A percentile compares a stretch with the other conserved stretches of the same genome.
These are phyloP conservation scores for Eucommia ulmoides DNA, from an alignment of 257 asterid genomes.

Conservation along the genomic window DNA sequence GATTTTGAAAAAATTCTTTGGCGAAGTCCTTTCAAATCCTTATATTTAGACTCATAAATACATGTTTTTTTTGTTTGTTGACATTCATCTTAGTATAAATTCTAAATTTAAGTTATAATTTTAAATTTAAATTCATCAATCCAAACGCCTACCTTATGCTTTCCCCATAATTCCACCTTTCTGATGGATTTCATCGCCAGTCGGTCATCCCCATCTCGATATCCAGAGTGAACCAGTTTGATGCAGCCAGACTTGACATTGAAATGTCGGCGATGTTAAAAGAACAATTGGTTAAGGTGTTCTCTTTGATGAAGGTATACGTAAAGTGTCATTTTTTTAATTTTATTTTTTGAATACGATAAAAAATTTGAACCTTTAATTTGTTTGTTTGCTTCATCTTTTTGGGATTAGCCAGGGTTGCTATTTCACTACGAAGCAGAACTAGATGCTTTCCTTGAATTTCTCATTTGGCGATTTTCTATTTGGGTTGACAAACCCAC, in stretches of 20 bases:
- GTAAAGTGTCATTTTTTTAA: background rate
- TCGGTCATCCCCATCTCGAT: conserved; percentile 58
- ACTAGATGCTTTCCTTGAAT: conserved; percentile 89
- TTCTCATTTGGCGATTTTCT: conserved; percentile 92
- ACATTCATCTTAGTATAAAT: too few species aligned
- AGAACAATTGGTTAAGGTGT: conserved; percentile 83
- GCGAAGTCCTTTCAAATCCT: too few species aligned
- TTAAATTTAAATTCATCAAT: too few species aligned
- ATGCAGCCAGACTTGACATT: conserved; percentile 81
- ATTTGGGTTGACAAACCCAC: conserved; percentile 99
- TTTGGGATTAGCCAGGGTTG: conserved; percentile 97
- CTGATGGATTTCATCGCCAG: conserved; percentile 28
- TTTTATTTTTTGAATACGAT: too few species aligned
- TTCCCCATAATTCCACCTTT: too few species aligned
- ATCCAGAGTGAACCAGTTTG: conserved; percentile 63
- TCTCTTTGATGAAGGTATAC: conserved; percentile 81
- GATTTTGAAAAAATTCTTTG: too few species aligned
- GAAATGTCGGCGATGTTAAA: conserved; percentile 98
- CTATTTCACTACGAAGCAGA: conserved; percentile 90
- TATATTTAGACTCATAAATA: too few species aligned
- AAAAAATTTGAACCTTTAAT: conserved; percentile 22
- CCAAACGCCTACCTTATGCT: too few species aligned
- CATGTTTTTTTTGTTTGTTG: too few species aligned
- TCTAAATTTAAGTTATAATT: too few species aligned
- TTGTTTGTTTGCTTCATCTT: conserved; percentile 21